Conservation (phyloP, 2,329 filamentous ascomycete species). For the Cryphonectria japonica region DNA sequence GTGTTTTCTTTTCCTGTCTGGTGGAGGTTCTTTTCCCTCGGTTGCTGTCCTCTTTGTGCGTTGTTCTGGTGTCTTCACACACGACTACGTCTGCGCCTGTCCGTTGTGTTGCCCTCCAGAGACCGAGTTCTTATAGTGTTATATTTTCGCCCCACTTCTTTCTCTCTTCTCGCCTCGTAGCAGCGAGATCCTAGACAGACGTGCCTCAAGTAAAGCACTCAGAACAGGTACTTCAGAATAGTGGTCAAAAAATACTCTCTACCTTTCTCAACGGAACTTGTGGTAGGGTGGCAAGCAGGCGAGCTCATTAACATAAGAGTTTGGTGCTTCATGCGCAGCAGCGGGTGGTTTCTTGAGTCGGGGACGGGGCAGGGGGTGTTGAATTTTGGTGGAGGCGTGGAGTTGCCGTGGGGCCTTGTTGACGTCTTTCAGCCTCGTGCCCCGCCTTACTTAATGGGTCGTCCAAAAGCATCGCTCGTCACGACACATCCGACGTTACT, state of each 20-base stretch:
- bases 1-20: too few relatives aligned
- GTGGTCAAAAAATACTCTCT: background rate
- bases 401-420: background rate
- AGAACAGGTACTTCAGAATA: too few relatives aligned
- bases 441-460: background rate
- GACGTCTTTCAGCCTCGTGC: background rate
- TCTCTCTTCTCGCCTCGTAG: background rate
- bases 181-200: background rate
- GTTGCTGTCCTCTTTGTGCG: background rate
- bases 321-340: too few relatives aligned
- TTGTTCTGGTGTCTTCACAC: too few relatives aligned
- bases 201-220: too few relatives aligned
- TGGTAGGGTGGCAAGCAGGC: background rate
- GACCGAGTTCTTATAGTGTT: background rate
- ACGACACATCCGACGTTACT: background rate
- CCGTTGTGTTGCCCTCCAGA: too few relatives aligned
- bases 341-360: background rate
- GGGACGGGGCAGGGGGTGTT: constrained; percentile 10
- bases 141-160: background rate
- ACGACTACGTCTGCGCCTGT: too few relatives aligned
- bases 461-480: background rate
- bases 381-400: constrained; percentile 17
- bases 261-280: background rate
- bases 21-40: background rate
- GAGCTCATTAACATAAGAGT: background rate